These are phyloP conservation scores for Paecilomyces fulvus DNA, from an alignment of 2,329 filamentous ascomycete genomes.

Conservation along the genomic window DNA sequence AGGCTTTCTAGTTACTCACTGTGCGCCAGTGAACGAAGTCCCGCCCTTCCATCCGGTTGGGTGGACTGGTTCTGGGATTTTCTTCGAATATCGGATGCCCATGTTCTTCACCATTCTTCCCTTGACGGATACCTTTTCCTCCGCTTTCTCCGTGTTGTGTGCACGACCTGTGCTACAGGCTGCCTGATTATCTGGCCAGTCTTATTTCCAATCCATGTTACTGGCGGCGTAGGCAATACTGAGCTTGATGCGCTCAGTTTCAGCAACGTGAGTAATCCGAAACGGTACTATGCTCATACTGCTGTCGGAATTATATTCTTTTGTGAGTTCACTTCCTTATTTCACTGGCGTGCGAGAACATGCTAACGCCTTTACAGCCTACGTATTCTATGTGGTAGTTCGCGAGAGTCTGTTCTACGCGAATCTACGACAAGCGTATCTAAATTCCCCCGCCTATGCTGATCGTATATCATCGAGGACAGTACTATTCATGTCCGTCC, in stretches of 20 bases:
- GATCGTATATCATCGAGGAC: slow-evolving; percentile 81
- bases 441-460: slow-evolving; percentile 74
- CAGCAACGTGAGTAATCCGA: slow-evolving; percentile 59
- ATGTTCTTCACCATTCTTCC: slow-evolving; percentile 82
- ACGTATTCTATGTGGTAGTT: slow-evolving; percentile 77
- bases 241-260: slow-evolving; percentile 75
- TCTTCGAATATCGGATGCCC: slow-evolving; percentile 56
- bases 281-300: slow-evolving; percentile 70
- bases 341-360: neutral
- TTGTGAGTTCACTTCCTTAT: slow-evolving; percentile 32
- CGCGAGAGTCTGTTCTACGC: slow-evolving; percentile 86
- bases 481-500: slow-evolving; percentile 80
- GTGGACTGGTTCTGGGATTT: slow-evolving; percentile 49
- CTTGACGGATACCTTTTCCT: slow-evolving; percentile 89
- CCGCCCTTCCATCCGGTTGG: slow-evolving; percentile 38
- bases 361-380: slow-evolving; percentile 36
- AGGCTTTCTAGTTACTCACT: slow-evolving; percentile 5
- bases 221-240: slow-evolving; percentile 57
- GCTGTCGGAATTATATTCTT: slow-evolving; percentile 72
- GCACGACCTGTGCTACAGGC: slow-evolving; percentile 71
- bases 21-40: slow-evolving; percentile 36
- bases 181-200: slow-evolving; percentile 80
- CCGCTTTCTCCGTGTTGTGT: slow-evolving; percentile 72
- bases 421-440: slow-evolving; percentile 82
- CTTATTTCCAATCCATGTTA: slow-evolving; percentile 78